These are phyloP conservation scores for Solanum sparsipilum DNA, from an alignment of 257 asterid species.

Conservation along the genomic window DNA sequence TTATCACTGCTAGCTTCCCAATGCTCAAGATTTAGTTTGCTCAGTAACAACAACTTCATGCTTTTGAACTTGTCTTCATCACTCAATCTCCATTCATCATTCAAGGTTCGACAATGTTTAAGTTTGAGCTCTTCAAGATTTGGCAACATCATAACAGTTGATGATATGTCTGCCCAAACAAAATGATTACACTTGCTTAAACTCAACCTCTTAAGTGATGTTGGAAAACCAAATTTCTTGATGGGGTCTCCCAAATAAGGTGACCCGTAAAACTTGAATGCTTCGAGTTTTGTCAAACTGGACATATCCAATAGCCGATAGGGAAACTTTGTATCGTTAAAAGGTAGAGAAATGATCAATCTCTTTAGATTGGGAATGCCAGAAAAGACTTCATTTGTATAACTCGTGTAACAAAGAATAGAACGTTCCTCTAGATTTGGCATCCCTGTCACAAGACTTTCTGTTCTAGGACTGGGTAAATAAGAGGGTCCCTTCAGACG, in stretches of 20 bases:
- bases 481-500: not conserved
- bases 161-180: not conserved
- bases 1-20: not conserved
- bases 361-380: not conserved
- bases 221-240: no score
- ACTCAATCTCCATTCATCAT: not conserved
- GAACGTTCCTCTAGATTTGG: not conserved
- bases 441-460: not conserved
- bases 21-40: not conserved
- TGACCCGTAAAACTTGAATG: no score
- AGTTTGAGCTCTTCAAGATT: not conserved
- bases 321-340: no score
- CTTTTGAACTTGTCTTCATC: not conserved
- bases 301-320: no score
- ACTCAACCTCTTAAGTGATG: not conserved
- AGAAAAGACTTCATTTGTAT: not conserved
- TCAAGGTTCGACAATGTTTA: not conserved
- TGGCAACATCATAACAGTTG: not conserved
- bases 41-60: not conserved
- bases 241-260: no score
- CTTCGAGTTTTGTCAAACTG: no score
- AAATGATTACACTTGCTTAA: not conserved
- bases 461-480: not conserved
- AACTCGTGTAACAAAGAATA: not conserved
- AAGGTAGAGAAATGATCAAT: not conserved